Base-by-base conservation (phyloP, 306 rosid genomes). In the Prunus mongolica region DNA sequence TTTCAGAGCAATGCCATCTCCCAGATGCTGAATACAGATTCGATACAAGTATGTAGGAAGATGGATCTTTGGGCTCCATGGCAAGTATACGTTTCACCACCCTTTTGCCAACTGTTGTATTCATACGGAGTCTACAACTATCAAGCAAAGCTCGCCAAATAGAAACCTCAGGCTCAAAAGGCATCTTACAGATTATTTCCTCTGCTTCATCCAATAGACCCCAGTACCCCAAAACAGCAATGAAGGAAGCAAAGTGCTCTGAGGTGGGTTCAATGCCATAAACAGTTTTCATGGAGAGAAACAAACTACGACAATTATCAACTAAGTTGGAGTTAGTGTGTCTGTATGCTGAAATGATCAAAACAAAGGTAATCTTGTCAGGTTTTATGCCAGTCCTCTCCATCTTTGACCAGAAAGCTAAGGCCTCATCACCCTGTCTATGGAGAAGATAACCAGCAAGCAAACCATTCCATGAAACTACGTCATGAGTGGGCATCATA, bases 61-160 rank as follows among this genome's bases (percentile, higher is more conserved):
- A 90, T 57, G 96, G 91, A 75, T 92, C 91, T 52, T 81, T 84
- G 11, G 97, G 97, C 69, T 92, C 88, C 78, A 87, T 25, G 45
- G 89, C 82, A 73, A 94, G 87, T 47, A 94, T 90, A 46, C 22
- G 67, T 82, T 85, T 92, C 20, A 67, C 80, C 52, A 83, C 89
- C 80, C 87, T 83, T 77, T 83, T 89, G 61, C 84, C 98, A 52
- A 92, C 83, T 28, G 72, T 11, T 75, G 81, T 80, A 50, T 90
- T 88, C 80, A 76, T 78, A 51, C 74, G 89, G 71, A 89, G 74
- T 76, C 88, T 92, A 72, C 91, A 87, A 78, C 95, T 80, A 78
- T 91, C 91, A 28, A 92, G 97, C 89, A 94, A 85, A 67, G 96
- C 85, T 8, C 97, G 93, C 98, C 96, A 91, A 79, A 89, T 89